These are phyloP conservation scores for Malus domestica DNA, from an alignment of 306 rosid species.

Conservation along the genomic window ASM211411v1 NC_041802.1:1296501-1297000, in stretches of 20 bases:
- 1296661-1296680: constrained; percentile 62
- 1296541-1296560: constrained; percentile 53
- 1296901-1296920: constrained; percentile 28
- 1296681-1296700: constrained; percentile 70
- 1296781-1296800: constrained; percentile 22
- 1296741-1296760: constrained; percentile 63
- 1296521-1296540: constrained; percentile 60
- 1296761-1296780: constrained; percentile 32
- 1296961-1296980: constrained; percentile 32
- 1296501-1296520: constrained; percentile 69
- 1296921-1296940: constrained; percentile 24
- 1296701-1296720: constrained; percentile 88
- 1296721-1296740: constrained; percentile 98
- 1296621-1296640: constrained; percentile 88
- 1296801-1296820: constrained; percentile 35
- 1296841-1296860: constrained; percentile 44
- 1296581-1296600: constrained; percentile 56
- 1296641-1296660: constrained; percentile 88
- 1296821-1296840: constrained; percentile 34
- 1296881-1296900: constrained; percentile 9
- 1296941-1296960: constrained; percentile 30
- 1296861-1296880: constrained; percentile 31
- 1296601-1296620: constrained; percentile 68
- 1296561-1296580: constrained; percentile 77
- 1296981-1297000: constrained; percentile 14